Evolutionary conservation across 2,329 filamentous ascomycete genomes (phyloP), one percentile per base, ranked within the genome.

Genomic region (Exophiala mesophila): DNA sequence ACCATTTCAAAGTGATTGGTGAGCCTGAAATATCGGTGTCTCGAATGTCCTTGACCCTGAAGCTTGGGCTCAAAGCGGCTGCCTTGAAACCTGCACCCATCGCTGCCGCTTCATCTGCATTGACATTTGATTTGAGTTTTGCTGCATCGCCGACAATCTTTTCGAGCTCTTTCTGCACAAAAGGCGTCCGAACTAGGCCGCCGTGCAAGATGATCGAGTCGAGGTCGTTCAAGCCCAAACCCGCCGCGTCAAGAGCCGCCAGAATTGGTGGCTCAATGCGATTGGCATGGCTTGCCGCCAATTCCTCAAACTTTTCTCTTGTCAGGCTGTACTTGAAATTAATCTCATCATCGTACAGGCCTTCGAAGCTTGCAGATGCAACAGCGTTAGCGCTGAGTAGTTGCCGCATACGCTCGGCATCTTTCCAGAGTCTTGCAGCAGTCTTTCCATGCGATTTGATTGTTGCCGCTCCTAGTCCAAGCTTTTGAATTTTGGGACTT

Each of bases 31-130:
- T 79, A 57, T 98, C 92, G n/a, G 72, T 76, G 38, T 85, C 79
- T 45, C 85, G 77, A 53, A 98, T 98, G 60, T 97, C 92, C 74
- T 97, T 98, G 61, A 98, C 92, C 49, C 88, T 83, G 80, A 98
- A 98, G 62, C 85, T 90, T 29, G 90, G 88, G 67, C 88, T 96
- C 45, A 98, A 75, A 55, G 87, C 81, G 39, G 92, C 92, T 37
- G 87, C 92, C 60, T 89, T 87, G 74, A 98, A 97, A 19, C 85
- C 89, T 41, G 92, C 90, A 56, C 92, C 92, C 63, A 97, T 94
- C 7, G 94, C 92, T 37, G 92, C 92, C 17, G 92, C 85, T 67
- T 98, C 92, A 58, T 98, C 92, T 8, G 90, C 85, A 68, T 98
- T 98, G 60, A 98, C 92, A 57, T 94, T 98, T 59, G 83, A 85